A percentile compares a stretch with the other conserved stretches of the same genome.
Evolutionary conservation across 1,139 yeast species (phyloP).

Genomic region (Kluyveromyces marxianus): DNA sequence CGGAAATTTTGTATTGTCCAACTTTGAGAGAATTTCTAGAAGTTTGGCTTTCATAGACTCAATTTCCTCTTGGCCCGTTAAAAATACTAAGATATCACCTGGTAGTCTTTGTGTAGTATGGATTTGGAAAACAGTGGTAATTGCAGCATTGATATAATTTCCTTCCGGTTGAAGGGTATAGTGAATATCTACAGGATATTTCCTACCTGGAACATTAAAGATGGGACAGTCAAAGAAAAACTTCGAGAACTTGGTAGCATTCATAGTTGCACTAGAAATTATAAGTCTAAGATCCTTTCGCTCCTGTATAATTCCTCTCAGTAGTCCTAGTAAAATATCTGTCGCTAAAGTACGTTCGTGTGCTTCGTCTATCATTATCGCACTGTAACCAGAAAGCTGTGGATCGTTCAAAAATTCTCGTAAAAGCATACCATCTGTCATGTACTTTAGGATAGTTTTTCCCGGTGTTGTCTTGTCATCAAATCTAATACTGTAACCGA

Average conservation of each 20-base stretch:
- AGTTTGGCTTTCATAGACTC: constrained; percentile 71
- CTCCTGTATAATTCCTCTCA: constrained; percentile 56
- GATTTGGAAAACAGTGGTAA: constrained; percentile 72
- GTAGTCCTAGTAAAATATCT: constrained; percentile 74
- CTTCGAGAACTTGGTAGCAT: constrained; percentile 74
- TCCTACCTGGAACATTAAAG: constrained; percentile 80
- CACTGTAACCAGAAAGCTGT: constrained; percentile 58
- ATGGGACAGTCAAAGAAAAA: constrained; percentile 82
- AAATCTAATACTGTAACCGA: constrained; percentile 61
- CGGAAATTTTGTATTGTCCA: constrained; percentile 58
- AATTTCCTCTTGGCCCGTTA: constrained; percentile 94
- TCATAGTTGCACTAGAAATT: constrained; percentile 91
- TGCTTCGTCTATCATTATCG: constrained; percentile 92
- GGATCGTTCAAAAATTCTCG: constrained; percentile 82
- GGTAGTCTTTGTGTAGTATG: constrained; percentile 60
- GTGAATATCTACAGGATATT: constrained; percentile 81
- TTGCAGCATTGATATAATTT: constrained; percentile 80
- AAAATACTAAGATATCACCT: constrained; percentile 86
- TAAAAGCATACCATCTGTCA: constrained; percentile 89
- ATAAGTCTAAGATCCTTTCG: constrained; percentile 66
- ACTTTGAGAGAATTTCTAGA: constrained; percentile 52
- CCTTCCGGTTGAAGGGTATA: constrained; percentile 88
- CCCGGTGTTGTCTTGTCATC: constrained; percentile 48
- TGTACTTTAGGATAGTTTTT: constrained; percentile 56
- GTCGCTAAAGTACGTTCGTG: constrained; percentile 94